Evolutionary conservation across 2,329 filamentous ascomycete species (phyloP).

Genomic region (Ceratocystis ficicola): DNA sequence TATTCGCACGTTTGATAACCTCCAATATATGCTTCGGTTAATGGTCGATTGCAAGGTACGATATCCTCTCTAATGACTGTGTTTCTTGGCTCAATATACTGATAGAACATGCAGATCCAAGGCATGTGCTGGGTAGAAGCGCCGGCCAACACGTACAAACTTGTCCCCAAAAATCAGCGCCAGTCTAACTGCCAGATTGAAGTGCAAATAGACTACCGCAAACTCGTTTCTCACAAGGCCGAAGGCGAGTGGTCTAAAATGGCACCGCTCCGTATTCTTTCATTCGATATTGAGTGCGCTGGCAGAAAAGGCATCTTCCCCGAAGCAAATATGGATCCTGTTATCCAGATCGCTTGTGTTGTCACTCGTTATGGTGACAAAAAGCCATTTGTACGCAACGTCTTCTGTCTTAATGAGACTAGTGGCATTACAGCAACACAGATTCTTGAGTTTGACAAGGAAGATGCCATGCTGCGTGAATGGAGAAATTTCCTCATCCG

Average conservation of each 20-base stretch:
- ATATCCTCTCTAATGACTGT: neutral
- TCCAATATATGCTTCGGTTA: constrained; percentile 88
- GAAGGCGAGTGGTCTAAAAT: constrained; percentile 97
- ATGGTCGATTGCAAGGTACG: constrained; percentile 89
- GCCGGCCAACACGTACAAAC: constrained; percentile 57
- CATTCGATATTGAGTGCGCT: constrained; percentile 97
- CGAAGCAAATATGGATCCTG: constrained; percentile 78
- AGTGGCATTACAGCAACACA: constrained; percentile 92
- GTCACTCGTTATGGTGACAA: constrained; percentile 90
- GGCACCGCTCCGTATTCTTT: constrained; percentile 82
- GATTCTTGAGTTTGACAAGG: constrained; percentile 67
- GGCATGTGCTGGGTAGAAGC: constrained; percentile 98
- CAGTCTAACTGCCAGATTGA: constrained; percentile 97
- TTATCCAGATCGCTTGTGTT: constrained; percentile 96
- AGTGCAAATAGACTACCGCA: constrained; percentile 66
- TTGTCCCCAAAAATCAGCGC: constrained; percentile 52
- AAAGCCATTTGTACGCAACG: constrained; percentile 91
- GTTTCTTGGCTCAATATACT: constrained; percentile 19
- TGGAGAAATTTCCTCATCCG: constrained; percentile 86
- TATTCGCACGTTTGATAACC: constrained; percentile 86
- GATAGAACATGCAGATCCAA: constrained; percentile 45
- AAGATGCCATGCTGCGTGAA: constrained; percentile 79
- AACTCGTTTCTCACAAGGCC: constrained; percentile 75
- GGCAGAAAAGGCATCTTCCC: constrained; percentile 96
- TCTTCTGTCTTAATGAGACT: constrained; percentile 87